Conservation (phyloP, 2,329 filamentous ascomycete species). For the Phaeosphaeriaceae sp. region DNA sequence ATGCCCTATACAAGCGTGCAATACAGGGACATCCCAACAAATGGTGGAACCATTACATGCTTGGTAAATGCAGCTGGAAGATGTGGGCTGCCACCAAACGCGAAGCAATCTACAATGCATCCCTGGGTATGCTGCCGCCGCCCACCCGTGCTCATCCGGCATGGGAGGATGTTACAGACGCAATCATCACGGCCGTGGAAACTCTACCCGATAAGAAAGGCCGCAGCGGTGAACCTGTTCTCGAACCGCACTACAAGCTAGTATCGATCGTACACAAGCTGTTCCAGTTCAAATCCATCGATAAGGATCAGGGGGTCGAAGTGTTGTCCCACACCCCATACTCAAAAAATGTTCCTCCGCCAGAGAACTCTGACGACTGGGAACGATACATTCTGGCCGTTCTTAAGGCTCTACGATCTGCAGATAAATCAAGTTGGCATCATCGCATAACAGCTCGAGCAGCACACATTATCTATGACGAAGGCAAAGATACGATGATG, state of each 20-base stretch:
- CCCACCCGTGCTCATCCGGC: constrained; percentile 27
- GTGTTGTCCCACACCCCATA: constrained; percentile 62
- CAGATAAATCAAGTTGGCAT: constrained; percentile 95
- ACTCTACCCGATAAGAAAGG: constrained; percentile 67
- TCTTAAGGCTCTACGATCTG: constrained; percentile 65
- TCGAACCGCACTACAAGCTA: constrained; percentile 94
- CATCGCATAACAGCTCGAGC: constrained; percentile 85
- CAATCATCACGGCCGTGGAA: constrained; percentile 66
- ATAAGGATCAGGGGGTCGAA: constrained; percentile 56
- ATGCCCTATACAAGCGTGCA: constrained; percentile 66
- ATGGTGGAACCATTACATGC: constrained; percentile 74
- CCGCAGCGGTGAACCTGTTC: constrained; percentile 74
- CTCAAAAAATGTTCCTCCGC: constrained; percentile 58
- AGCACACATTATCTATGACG: constrained; percentile 68
- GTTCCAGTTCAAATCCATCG: constrained; percentile 60
- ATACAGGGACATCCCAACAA: constrained; percentile 64
- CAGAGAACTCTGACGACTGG: constrained; percentile 61
- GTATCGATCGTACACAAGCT: constrained; percentile 83
- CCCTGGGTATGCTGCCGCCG: constrained; percentile 34
- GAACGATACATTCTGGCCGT: constrained; percentile 69
- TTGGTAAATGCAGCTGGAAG: constrained; percentile 76
- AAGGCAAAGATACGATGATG: constrained; percentile 58
- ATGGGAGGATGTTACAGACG: constrained; percentile 60
- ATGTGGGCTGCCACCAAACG: constrained; percentile 63
- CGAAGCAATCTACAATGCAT: constrained; percentile 40